Conservation (phyloP, 2,329 filamentous ascomycete species). For the Pyrenophora tritici-repentis region DNA sequence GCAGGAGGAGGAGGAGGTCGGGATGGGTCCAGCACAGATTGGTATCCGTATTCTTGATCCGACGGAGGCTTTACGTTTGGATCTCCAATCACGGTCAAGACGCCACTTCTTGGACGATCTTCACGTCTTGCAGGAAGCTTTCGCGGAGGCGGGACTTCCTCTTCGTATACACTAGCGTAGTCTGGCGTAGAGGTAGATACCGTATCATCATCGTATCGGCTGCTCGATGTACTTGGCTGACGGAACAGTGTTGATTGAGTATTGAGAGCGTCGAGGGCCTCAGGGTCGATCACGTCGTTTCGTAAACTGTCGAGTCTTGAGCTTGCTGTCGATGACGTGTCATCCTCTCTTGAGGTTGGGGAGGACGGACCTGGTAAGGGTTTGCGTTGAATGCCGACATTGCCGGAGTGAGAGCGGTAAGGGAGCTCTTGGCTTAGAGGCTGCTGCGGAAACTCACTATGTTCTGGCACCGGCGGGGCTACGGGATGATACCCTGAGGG, state of each 20-base stretch:
- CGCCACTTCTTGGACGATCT: conserved; percentile 76
- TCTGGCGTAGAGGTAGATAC: conserved; percentile 72
- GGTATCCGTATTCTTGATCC: conserved; percentile 53
- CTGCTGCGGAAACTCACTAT: conserved; percentile 34
- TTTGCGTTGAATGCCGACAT: conserved; percentile 43
- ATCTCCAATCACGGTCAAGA: conserved; percentile 75
- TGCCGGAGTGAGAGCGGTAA: conserved; percentile 32
- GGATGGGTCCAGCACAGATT: conserved; percentile 38
- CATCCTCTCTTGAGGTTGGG: conserved; percentile 44
- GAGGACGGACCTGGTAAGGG: conserved; percentile 51
- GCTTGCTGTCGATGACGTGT: conserved; percentile 45
- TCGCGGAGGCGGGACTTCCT: conserved; percentile 38
- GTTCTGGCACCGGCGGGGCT: conserved; percentile 46
- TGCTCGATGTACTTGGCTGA: conserved; percentile 50
- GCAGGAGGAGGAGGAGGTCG: conserved; percentile 47
- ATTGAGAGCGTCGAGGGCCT: conserved; percentile 50
- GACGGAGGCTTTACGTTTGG: conserved; percentile 50
- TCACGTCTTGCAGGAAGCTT: conserved; percentile 57
- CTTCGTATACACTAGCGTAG: conserved; percentile 70
- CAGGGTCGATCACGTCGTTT: conserved; percentile 52
- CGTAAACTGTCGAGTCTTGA: conserved; percentile 52
- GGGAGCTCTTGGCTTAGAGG: conserved; percentile 31
- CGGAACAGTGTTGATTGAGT: conserved; percentile 31
- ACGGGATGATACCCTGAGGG: conserved; percentile 37
- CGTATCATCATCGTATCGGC: conserved; percentile 67